Conservation (phyloP, 2,329 filamentous ascomycete genomes). For the Hymenoscyphus salicellus region DNA sequence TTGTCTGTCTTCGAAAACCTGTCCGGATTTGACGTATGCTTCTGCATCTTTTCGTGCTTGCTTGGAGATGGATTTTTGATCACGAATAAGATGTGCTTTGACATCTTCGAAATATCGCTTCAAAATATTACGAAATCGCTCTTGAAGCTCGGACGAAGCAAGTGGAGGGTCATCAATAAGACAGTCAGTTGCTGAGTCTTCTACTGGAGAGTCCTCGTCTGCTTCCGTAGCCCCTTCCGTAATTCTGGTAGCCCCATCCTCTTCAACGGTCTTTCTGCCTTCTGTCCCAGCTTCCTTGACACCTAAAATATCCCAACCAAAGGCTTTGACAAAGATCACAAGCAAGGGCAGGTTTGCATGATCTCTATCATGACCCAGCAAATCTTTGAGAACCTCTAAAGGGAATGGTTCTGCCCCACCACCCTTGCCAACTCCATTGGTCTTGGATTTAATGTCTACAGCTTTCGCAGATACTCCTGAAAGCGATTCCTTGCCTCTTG, state of each 20-base stretch:
- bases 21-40: conserved; percentile 96
- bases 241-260: conserved; percentile 66
- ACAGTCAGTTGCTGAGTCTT: conserved; percentile 45
- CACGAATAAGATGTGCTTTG: conserved; percentile 80
- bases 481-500: conserved; percentile 46
- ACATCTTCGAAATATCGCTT: conserved; percentile 90
- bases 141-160: conserved; percentile 71
- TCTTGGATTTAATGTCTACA: conserved; percentile 56
- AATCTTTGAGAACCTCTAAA: conserved; percentile 93
- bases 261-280: conserved; percentile 78
- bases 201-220: conserved; percentile 49
- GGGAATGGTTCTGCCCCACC: conserved; percentile 86
- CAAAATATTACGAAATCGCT: conserved; percentile 82
- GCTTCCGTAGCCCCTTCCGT: conserved; percentile 42
- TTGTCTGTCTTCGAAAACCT: conserved; percentile 96
- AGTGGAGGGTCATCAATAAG: conserved; percentile 67
- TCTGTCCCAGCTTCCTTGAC: conserved; percentile 69
- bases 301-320: conserved; percentile 92
- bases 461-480: conserved; percentile 55
- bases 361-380: conserved; percentile 89
- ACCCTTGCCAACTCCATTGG: conserved; percentile 54
- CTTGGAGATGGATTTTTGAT: conserved; percentile 81
- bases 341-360: conserved; percentile 87
- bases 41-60: conserved; percentile 95
- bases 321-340: conserved; percentile 93